Evolutionary conservation across 116 monocot species (phyloP), one percentile per base, ranked within the genome.

Genomic region (Iris pallida): DNA sequence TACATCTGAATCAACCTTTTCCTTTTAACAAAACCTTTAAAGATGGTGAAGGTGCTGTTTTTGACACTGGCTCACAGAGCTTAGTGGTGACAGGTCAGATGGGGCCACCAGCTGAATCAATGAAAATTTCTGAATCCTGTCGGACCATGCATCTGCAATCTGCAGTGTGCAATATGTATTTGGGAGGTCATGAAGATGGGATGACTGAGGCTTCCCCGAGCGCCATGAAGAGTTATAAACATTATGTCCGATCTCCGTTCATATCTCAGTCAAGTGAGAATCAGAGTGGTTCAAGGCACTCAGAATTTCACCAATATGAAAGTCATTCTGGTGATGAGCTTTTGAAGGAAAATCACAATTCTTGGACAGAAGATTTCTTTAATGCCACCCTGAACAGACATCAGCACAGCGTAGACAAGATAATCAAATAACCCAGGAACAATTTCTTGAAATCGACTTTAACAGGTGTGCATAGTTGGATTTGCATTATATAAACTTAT

Each of bases 401-500:
- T 5, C 10, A 16, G 19, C 16, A 44, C 65, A 47, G 0, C 52
- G 14, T 58, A 42, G 45, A 4, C 13, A 15, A 2, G 49, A 70
- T 53, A 47, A 12, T 66, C 14, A 57, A 16, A 66, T 62, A 67
- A 7, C 56, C 52, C 55, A 15, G 17, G 49, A 47, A 6, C 41
- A 6, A 20, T 47, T 5, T 55, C 47, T 9, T 56, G 61, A 61
- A 45, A 46, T 5, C 8, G 4, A 42, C 11, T 2, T 20, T 59
- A 46, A 49, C 4, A 47, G 45, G 6, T 11, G 10, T 9, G 2
- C 41, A 30, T 59, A 65, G 16, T 66, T 62, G 44, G 12, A 47
- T 72, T 69, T 67, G 40, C 18, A 42, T 46, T 66, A 65, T 44
- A 73, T 43, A 58, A 30, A 67, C 45, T 62, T 43, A 12, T 42